Percentiles rank a stretch among this genome's conserved stretches.
phyloP scores from a whole-genome alignment of 1,284 basidiomycete genomes.

The Leccinum fallax region DNA sequence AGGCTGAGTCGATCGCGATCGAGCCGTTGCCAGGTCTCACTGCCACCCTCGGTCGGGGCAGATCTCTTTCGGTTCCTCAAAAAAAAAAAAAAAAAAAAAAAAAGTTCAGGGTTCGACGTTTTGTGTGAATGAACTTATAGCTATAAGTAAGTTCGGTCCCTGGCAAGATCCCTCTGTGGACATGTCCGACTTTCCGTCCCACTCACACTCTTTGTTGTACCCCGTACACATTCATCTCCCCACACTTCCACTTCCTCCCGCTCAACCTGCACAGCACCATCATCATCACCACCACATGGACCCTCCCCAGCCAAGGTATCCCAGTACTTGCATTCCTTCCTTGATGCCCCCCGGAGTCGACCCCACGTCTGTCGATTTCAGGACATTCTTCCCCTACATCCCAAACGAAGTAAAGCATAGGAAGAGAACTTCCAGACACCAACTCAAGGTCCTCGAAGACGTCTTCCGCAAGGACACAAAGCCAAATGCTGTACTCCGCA shows the following conservation, averaged over 20 bases:
- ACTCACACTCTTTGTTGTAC: conserved; percentile 26
- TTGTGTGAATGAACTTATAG: not conserved
- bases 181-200: conserved; percentile 31
- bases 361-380: conserved; percentile 49
- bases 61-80: conserved; percentile 4
- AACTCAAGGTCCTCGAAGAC: conserved; percentile 84
- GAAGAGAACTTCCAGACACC: conserved; percentile 79
- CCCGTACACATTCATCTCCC: conserved; percentile 11
- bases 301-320: conserved; percentile 31
- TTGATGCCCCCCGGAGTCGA: conserved; percentile 58
- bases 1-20: not conserved
- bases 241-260: conserved; percentile 9
- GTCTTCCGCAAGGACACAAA: conserved; percentile 88
- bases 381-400: conserved; percentile 77
- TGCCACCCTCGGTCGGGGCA: conserved; percentile 8
- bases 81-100: not conserved
- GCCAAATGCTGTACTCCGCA: conserved; percentile 81
- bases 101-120: conserved; percentile 6
- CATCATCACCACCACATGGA: conserved; percentile 29
- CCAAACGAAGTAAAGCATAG: conserved; percentile 91
- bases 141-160: conserved; percentile 35
- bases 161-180: conserved; percentile 23
- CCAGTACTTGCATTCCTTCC: conserved; percentile 46
- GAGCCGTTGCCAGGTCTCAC: conserved; percentile 9
- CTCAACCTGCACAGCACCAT: conserved; percentile 5